A percentile compares a stretch with the other conserved stretches of the same genome.
phyloP scores from a whole-genome alignment of 2,329 filamentous ascomycete species.

The Fonsecaea monophora region DNA sequence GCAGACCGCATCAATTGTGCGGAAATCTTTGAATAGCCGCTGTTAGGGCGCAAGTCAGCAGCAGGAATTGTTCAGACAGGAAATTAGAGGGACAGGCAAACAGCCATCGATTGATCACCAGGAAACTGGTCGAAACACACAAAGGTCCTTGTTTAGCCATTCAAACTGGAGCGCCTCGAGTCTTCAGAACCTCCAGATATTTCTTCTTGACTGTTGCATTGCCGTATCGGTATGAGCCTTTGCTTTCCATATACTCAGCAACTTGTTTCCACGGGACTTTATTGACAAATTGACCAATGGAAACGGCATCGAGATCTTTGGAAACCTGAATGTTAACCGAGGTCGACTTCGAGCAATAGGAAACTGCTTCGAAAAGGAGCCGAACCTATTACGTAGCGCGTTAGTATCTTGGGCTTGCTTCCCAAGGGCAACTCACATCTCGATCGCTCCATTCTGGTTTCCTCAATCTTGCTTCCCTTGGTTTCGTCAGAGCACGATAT shows the following conservation, averaged over 20 bases:
- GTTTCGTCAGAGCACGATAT: conserved; percentile 55
- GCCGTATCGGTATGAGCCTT: conserved; percentile 66
- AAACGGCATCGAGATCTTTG: conserved; percentile 18
- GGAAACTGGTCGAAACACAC: not conserved
- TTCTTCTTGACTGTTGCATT: conserved; percentile 69
- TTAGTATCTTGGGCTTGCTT: conserved; percentile 3
- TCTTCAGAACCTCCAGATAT: conserved; percentile 57
- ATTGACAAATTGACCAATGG: conserved; percentile 38
- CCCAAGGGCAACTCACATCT: conserved; percentile 49
- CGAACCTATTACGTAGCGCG: conserved; percentile 45
- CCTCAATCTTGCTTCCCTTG: conserved; percentile 53
- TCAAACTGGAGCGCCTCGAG: conserved; percentile 13
- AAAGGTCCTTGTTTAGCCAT: not conserved
- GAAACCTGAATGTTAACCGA: conserved; percentile 19
- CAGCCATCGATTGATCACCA: not conserved
- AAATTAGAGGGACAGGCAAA: not conserved
- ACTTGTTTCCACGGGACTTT: conserved; percentile 68
- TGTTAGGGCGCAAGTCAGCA: not conserved
- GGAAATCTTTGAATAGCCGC: not conserved
- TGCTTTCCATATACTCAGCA: conserved; percentile 60
- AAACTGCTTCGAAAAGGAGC: conserved; percentile 51
- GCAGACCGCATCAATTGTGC: not conserved
- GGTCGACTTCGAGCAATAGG: conserved; percentile 37
- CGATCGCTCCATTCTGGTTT: conserved; percentile 53
- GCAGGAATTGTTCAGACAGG: not conserved